Evolutionary conservation across 495 filamentous ascomycete species (phyloP), one percentile per base, ranked within the genome.

Genomic region (Penicillium daleae): DNA sequence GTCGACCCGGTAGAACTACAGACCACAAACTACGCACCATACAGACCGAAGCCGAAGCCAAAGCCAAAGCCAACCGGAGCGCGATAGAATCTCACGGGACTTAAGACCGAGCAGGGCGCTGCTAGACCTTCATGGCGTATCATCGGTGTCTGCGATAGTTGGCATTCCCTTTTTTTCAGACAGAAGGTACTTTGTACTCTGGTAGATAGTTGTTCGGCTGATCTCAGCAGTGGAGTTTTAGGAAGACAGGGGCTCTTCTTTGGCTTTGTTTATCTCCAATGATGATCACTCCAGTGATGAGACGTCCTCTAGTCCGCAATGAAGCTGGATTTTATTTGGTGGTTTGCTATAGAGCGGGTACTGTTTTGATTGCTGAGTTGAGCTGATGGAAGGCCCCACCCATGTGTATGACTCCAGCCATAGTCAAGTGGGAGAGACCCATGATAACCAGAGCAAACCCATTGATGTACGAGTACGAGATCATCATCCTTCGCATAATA

Each of bases 141-240:
- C 1, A 39, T 50, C 21, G 24, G 46, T 50, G 19, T 46, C 6
- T 42, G 15, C 19, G 40, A 22, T 46, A 46, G 21, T 57, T 60
- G 57, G 42, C 48, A 37, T 32, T 48, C 12, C 48, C 24, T 32
- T 33, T 54, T n/a, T 29, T 21, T 17, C 51, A 46, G 29, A 12
- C 19, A 19, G 33, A 50, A 24, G 40, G 40, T 46, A 29, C 24
- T 29, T 50, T 27, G 24, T 42, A 35, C 35, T n/a, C 22, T 59
- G 63, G 64, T 69, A 69, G 66, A 69, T 27, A 54, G 35, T 27
- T 46, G 12, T 61, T 59, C 17, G 29, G 56, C 35, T 63, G 40
- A 0, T 46, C 60, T 53, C 35, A 59, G 44, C 49, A 57, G 44
- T 59, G 54, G 61, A 64, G 56, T 59, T 59, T 2, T 29, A 22